Conservation (phyloP, 83 land plant species). For the Diphasiastrum complanatum region DNA sequence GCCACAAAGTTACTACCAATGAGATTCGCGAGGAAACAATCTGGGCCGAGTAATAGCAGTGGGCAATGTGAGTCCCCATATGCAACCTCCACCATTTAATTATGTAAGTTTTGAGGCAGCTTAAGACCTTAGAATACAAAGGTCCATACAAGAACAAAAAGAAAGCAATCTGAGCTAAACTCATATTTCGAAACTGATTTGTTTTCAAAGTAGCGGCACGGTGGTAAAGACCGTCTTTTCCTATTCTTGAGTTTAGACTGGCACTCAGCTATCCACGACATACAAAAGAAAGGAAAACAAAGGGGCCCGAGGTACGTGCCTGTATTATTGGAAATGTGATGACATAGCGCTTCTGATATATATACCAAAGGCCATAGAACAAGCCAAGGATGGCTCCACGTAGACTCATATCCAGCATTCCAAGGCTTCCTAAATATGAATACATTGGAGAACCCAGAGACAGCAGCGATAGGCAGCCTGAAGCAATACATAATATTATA, state of each 20-base stretch:
- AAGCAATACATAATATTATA: constrained; percentile 2
- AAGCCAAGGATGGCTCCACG: constrained; percentile 30
- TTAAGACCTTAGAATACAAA: too few species aligned
- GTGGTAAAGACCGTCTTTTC: too few species aligned
- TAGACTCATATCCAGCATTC: constrained; percentile 8
- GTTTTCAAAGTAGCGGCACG: too few species aligned
- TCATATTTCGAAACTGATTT: too few species aligned
- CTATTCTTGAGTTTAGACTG: neutral
- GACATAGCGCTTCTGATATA: constrained; percentile 7
- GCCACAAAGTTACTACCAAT: too few species aligned
- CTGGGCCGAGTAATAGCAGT: too few species aligned
- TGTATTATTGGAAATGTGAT: constrained; percentile 31
- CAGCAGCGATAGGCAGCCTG: constrained; percentile 25
- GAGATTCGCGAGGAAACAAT: too few species aligned
- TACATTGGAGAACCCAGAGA: constrained; percentile 7
- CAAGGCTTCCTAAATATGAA: neutral
- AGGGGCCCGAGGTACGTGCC: constrained; percentile 12
- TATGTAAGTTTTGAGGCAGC: too few species aligned
- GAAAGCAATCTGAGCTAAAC: too few species aligned
- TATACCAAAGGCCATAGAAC: constrained; percentile 10
- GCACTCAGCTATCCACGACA: neutral
- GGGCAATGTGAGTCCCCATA: too few species aligned
- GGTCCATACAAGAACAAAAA: too few species aligned
- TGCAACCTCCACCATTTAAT: too few species aligned
- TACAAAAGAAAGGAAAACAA: neutral